These are phyloP conservation scores for Metrosideros polymorpha DNA, from an alignment of 441 rosid species.

Conservation along the genomic window DNA sequence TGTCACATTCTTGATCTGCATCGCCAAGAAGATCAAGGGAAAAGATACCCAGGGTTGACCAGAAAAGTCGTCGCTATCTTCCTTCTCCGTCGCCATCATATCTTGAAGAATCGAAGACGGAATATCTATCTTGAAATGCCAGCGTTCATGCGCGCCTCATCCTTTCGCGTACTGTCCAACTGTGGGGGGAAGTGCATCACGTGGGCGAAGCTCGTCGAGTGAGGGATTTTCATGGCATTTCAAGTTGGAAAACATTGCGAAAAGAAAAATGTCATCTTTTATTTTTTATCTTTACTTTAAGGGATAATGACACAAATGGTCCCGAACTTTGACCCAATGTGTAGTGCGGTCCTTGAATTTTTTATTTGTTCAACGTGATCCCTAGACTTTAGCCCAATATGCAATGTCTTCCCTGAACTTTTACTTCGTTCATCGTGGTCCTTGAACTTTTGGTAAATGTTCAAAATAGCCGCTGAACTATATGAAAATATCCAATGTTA, in stretches of 20 bases:
- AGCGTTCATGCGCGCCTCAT: neutral
- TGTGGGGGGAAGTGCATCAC: neutral
- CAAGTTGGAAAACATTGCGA: neutral
- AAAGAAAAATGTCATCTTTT: neutral
- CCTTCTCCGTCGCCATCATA: neutral
- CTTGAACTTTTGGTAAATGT: too few relatives aligned
- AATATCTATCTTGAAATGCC: neutral
- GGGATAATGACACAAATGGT: too few relatives aligned
- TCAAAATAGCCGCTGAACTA: too few relatives aligned
- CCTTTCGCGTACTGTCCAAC: neutral
- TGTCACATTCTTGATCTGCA: neutral
- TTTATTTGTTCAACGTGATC: too few relatives aligned
- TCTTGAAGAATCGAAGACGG: neutral
- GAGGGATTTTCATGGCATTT: neutral
- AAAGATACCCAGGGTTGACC: neutral
- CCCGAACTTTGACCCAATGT: too few relatives aligned
- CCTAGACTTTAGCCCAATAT: too few relatives aligned
- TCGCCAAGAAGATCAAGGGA: neutral
- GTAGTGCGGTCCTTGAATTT: too few relatives aligned
- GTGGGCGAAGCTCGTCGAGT: neutral
- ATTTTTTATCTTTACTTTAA: neutral
- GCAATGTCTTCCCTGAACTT: too few relatives aligned
- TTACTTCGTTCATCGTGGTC: too few relatives aligned
- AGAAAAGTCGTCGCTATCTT: neutral
- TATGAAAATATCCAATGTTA: too few relatives aligned